Base-by-base conservation (phyloP, 225 moss, liverwort and hornwort genomes). In the Thuidium tamariscinum region DNA sequence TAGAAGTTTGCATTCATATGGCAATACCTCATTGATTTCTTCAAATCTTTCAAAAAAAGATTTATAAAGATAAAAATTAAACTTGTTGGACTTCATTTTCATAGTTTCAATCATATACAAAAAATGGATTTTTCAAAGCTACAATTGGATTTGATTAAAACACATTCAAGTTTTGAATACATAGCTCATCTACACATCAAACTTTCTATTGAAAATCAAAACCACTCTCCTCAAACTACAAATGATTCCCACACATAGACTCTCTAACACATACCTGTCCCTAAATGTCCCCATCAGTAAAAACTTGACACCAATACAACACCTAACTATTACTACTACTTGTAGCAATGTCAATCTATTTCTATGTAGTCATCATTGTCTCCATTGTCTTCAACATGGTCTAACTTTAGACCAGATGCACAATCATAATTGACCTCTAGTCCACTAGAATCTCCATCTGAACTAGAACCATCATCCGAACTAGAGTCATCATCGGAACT, bases 261-360 rank as follows among this genome's bases (percentile, higher is more conserved):
- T 12, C 13, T 6, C 20, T 1, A 32, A 49, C 0, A 34, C 20
- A 32, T 20, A 20, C 4, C 20, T 49, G 34, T 74, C 13, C 49
- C 7, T 1, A 32, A 1, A 30, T 73, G 73, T 2, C 11, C 32
- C 8, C 4, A n/a, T 52, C 0, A n/a, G 0, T 22, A 44, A 49
- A 22, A n/a, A 22, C 23, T 52, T 23, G 0, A 52, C 13, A 51
- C 1, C 30, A 30, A 30, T 1, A 3, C 12, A 19, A 21, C 0
- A 2, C 0, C 0, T 0, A 4, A n/a, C 14, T 75, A n/a, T 14
- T 22, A 13, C 3, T 52, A 13, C 1, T 5, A 9, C 14, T n/a
- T n/a, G 22, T 22, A 8, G 8, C 21, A n/a, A n/a, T n/a, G 22
- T 75, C 49, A 75, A 75, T 79, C 59, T 29, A 79, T 41, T 79